These are phyloP conservation scores for Citrus hindsii DNA, from an alignment of 345 rosid species.

Conservation along the genomic window DNA sequence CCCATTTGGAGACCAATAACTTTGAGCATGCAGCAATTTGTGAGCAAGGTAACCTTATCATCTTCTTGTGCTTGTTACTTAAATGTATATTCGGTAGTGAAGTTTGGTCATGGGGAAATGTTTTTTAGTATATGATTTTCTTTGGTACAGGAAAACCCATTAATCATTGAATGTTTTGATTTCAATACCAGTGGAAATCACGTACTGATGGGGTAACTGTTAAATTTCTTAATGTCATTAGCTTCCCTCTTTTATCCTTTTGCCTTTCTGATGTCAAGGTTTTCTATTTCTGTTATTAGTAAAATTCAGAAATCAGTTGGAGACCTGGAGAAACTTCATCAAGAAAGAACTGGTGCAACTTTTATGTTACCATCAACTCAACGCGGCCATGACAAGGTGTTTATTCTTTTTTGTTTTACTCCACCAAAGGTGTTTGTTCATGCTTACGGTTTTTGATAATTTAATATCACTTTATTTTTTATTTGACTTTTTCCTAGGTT, in stretches of 20 bases:
- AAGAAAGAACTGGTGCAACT: constrained; percentile 43
- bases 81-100: background rate
- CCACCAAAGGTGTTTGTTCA: constrained; percentile 40
- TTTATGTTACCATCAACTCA: constrained; percentile 37
- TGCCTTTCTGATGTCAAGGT: background rate
- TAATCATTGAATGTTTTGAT: constrained; percentile 81
- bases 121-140: background rate
- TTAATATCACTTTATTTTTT: background rate
- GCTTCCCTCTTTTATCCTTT: background rate
- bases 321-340: constrained; percentile 60
- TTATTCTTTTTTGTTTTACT: background rate
- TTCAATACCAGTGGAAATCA: constrained; percentile 75
- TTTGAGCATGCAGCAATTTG: constrained; percentile 78
- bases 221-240: background rate
- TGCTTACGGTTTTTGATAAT: background rate
- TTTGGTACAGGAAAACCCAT: constrained; percentile 60
- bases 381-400: constrained; percentile 59
- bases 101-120: background rate
- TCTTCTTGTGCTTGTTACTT: background rate
- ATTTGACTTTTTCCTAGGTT: constrained; percentile 35
- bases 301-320: constrained; percentile 65
- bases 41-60: constrained; percentile 63
- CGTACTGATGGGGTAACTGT: constrained; percentile 59
- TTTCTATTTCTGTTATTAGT: constrained; percentile 31
- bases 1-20: constrained; percentile 67